A percentile compares a stretch with the other conserved stretches of the same genome.
phyloP scores from a whole-genome alignment of 495 filamentous ascomycete genomes.

The Tuber magnatum region DNA sequence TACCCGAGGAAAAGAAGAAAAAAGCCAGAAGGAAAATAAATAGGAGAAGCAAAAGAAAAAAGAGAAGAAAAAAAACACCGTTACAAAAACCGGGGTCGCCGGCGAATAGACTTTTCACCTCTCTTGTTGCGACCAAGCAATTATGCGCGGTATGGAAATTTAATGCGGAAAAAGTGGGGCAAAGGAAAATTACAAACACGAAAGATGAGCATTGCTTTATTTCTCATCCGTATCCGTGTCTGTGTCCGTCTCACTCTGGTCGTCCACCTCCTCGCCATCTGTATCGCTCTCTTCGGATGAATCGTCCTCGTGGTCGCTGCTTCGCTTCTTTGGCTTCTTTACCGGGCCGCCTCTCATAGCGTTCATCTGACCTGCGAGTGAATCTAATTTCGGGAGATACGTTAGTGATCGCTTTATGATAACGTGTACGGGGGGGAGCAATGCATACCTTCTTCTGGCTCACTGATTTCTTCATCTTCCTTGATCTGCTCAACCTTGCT shows the following conservation, averaged over 20 bases:
- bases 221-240: conserved; percentile 39
- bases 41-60: neutral
- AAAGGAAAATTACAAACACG: neutral
- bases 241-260: conserved; percentile 36
- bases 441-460: conserved; percentile 87
- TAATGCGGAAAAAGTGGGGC: neutral
- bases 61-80: neutral
- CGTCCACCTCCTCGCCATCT: conserved; percentile 51
- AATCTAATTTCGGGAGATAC: conserved; percentile 49
- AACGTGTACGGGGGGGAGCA: conserved; percentile 6
- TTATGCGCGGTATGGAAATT: neutral
- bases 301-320: conserved; percentile 70
- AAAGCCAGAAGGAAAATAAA: neutral
- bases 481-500: conserved; percentile 72
- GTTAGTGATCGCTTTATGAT: neutral
- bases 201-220: conserved; percentile 10
- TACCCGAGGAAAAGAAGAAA: neutral
- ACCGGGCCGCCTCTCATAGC: conserved; percentile 60
- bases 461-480: conserved; percentile 88
- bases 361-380: conserved; percentile 90
- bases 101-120: conserved; percentile 1
- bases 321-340: conserved; percentile 50
- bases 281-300: conserved; percentile 78
- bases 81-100: neutral
- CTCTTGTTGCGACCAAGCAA: neutral